phyloP scores from a whole-genome alignment of 2,329 filamentous ascomycete genomes.

The Samsoniella hepiali region DNA sequence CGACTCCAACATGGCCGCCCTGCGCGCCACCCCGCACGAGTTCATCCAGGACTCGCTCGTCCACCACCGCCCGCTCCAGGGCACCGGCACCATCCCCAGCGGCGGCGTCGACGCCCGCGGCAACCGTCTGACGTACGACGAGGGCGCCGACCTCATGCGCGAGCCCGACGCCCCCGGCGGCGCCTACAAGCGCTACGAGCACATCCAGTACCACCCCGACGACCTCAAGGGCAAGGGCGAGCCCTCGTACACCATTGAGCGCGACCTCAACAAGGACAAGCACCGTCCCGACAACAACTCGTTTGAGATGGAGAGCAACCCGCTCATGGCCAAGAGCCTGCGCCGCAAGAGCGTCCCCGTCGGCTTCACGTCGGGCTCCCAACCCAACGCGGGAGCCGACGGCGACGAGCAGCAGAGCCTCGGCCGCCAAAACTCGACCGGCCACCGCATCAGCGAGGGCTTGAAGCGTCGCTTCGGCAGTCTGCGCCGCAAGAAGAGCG shows the following conservation, averaged over 20 bases:
- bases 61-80: conserved; percentile 76
- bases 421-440: conserved; percentile 40
- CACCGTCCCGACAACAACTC: conserved; percentile 30
- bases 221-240: conserved; percentile 84
- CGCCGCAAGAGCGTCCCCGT: conserved; percentile 45
- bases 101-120: conserved; percentile 68
- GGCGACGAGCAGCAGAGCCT: conserved; percentile 23
- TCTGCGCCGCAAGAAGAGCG: conserved; percentile 43
- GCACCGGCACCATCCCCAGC: conserved; percentile 71
- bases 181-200: conserved; percentile 74
- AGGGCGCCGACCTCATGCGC: conserved; percentile 82
- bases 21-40: conserved; percentile 77
- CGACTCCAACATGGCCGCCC: conserved; percentile 69
- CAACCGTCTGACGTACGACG: conserved; percentile 70
- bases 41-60: conserved; percentile 71
- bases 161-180: conserved; percentile 65
- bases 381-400: conserved; percentile 4
- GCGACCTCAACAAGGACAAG: conserved; percentile 60
- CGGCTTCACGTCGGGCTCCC: conserved; percentile 26
- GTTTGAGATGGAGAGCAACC: conserved; percentile 47
- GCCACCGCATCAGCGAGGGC: conserved; percentile 46
- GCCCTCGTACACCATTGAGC: conserved; percentile 69
- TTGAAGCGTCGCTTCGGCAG: conserved; percentile 54
- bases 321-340: conserved; percentile 22
- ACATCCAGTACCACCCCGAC: conserved; percentile 66